These are phyloP conservation scores for Phytophthora pseudosyringae DNA, from an alignment of 352 stramenopile genomes.

Conservation along the genomic window DNA sequence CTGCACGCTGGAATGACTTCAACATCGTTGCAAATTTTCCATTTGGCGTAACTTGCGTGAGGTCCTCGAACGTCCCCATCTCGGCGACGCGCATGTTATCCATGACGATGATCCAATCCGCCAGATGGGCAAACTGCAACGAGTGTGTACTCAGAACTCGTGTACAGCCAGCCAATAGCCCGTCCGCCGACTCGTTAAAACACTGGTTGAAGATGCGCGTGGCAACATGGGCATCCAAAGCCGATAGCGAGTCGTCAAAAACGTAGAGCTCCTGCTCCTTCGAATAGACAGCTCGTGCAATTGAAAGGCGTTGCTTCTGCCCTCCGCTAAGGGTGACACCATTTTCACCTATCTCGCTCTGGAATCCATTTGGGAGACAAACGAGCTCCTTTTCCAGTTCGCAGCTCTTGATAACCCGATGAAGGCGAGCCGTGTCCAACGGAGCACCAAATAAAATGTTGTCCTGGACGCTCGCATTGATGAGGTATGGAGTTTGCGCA, in stretches of 20 bases:
- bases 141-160: constrained; percentile 60
- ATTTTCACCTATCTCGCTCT: constrained; percentile 65
- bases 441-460: constrained; percentile 90
- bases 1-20: constrained; percentile 19
- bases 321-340: constrained; percentile 64
- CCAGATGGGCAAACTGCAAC: constrained; percentile 52
- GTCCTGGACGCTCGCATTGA: constrained; percentile 90
- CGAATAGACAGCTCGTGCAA: constrained; percentile 67
- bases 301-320: constrained; percentile 69
- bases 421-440: constrained; percentile 45
- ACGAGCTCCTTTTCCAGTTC: constrained; percentile 57
- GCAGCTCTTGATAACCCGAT: constrained; percentile 58
- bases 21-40: constrained; percentile 56
- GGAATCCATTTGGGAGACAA: constrained; percentile 53
- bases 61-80: constrained; percentile 61
- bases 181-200: constrained; percentile 42
- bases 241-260: constrained; percentile 69
- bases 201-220: constrained; percentile 56
- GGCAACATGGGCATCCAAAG: constrained; percentile 56
- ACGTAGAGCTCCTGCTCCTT: constrained; percentile 59
- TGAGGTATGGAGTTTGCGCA: constrained; percentile 90
- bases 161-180: constrained; percentile 52
- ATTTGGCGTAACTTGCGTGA: constrained; percentile 42
- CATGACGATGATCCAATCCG: constrained; percentile 79
- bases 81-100: constrained; percentile 66